phyloP scores from a whole-genome alignment of 768 basidiomycete species.

The Neoboletus magnificus region DNA sequence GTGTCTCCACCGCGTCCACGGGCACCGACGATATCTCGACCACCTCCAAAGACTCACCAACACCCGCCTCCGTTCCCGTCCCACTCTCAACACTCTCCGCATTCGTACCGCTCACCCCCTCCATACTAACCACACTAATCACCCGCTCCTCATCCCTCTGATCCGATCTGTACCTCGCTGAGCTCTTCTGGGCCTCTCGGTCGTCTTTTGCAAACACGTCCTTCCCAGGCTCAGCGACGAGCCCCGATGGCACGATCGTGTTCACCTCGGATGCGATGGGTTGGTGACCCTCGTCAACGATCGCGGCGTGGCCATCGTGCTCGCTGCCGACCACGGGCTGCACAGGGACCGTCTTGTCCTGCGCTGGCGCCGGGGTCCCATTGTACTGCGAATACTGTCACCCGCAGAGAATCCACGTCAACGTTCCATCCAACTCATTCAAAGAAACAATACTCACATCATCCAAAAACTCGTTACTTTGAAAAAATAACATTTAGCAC shows the following conservation, averaged over 20 bases:
- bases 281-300: constrained; percentile 42
- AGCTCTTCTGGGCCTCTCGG: constrained; percentile 46
- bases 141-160: constrained; percentile 26
- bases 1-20: background rate
- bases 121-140: constrained; percentile 32
- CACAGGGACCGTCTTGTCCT: constrained; percentile 37
- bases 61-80: background rate
- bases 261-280: constrained; percentile 21
- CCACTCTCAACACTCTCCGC: background rate
- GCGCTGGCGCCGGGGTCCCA: constrained; percentile 35
- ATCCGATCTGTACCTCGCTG: constrained; percentile 9
- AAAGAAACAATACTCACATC: constrained; percentile 44
- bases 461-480: constrained; percentile 65
- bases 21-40: background rate
- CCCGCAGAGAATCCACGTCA: background rate
- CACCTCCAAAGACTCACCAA: background rate
- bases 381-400: constrained; percentile 58
- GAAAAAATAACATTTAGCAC: background rate
- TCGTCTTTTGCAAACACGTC: constrained; percentile 64
- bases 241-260: constrained; percentile 44
- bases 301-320: constrained; percentile 50
- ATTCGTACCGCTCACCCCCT: background rate
- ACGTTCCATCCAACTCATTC: background rate
- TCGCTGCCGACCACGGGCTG: constrained; percentile 48
- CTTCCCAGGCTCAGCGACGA: constrained; percentile 66